Base-by-base conservation (phyloP, 2,329 filamentous ascomycete species). In the Massarina eburnea region DNA sequence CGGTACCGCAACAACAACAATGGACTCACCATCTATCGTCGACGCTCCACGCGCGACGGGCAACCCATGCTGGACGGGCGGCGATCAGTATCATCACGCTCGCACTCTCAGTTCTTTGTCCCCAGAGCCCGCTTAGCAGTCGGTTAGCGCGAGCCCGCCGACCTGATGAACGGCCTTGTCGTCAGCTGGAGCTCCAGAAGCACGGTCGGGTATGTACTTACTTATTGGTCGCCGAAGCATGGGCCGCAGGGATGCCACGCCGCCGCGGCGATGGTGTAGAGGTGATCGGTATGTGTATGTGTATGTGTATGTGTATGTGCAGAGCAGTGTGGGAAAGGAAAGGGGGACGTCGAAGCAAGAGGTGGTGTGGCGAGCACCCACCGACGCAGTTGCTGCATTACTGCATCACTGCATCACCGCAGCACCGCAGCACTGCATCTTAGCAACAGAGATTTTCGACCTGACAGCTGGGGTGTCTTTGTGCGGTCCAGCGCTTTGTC, bases 201-300 rank as follows among this genome's bases (percentile, higher is more conserved):
- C 60, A 63, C 57, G 54, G 61, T 49, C 54, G 32, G 15, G 38
- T 22, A 30, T 45, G 36, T 22, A 46, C 32, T 29, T 8, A 8
- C 26, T 14, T n/a, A 18, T 14, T 57, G 62, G 61, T 66, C 64
- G 61, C 59, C 62, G 63, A 61, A 48, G 55, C 57, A 47, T 37
- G 43, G 49, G 48, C 51, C 42, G 46, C 57, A 52, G 53, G 55
- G 51, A 58, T 54, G 38, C 26, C 34, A 42, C 39, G 10, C 39
- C 37, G 34, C 20, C 21, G 8, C 34, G 15, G 12, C 5, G 29
- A 12, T 4, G 12, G 29, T 32, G 29, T n/a, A n/a, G n/a, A n/a
- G n/a, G n/a, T n/a, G n/a, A n/a, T n/a, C n/a, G n/a, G n/a, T n/a
- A n/a, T n/a, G n/a, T n/a, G n/a, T n/a, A n/a, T 14, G 27, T 14